phyloP scores from a whole-genome alignment of 2,329 filamentous ascomycete species.

The Pseudogymnoascus sp. region DNA sequence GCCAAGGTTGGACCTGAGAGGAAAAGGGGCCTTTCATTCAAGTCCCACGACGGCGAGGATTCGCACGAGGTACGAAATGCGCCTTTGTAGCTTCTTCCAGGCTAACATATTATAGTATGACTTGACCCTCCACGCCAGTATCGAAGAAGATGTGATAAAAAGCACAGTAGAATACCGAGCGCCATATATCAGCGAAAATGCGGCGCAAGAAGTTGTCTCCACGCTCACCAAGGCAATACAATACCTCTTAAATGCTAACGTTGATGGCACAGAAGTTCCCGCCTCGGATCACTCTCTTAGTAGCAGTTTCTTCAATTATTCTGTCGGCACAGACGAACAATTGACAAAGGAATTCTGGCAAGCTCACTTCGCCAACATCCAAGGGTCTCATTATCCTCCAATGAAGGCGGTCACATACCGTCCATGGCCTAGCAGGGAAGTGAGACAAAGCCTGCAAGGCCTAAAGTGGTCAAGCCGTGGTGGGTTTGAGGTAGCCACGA shows the following conservation, averaged over 20 bases:
- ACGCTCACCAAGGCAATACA: background rate
- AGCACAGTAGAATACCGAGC: background rate
- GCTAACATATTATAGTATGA: conserved; percentile 10
- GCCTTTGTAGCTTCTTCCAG: background rate
- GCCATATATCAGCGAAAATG: background rate
- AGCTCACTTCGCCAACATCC: background rate
- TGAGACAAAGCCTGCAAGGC: background rate
- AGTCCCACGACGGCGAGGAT: background rate
- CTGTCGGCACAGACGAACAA: background rate
- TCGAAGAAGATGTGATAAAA: background rate
- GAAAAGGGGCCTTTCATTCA: background rate
- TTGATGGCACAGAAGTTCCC: background rate
- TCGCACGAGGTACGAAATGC: conserved; percentile 2
- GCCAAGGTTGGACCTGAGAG: background rate
- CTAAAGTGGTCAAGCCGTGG: background rate
- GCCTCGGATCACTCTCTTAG: background rate
- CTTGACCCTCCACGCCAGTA: conserved; percentile 5
- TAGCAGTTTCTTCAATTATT: background rate
- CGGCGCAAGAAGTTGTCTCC: background rate
- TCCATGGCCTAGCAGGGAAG: background rate
- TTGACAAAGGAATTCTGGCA: background rate
- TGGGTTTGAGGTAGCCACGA: background rate
- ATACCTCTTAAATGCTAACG: background rate
- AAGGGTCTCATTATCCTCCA: background rate
- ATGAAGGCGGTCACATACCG: background rate